Base-by-base conservation (phyloP, 106 monocot species). In the Chionographis japonica region DNA sequence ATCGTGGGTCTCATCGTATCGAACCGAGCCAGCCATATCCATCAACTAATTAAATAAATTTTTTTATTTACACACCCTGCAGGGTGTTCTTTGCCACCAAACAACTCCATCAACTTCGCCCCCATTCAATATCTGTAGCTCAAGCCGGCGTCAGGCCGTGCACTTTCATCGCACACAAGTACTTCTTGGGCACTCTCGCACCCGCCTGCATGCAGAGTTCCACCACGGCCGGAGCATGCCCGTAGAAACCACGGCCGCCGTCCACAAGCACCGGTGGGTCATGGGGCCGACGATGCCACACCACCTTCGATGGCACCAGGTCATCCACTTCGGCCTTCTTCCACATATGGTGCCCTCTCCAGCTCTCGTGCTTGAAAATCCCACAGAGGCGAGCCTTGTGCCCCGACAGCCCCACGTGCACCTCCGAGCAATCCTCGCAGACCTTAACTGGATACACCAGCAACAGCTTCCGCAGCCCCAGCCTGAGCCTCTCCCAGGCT, bases 161-260 rank as follows among this genome's bases (percentile, higher is more conserved):
- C 19, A 58, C 1, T 63, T 95, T 95, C 91, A 95, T 91, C 80
- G 82, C 73, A 62, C 76, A 89, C 40, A 67, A 78, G 60, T 95
- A 91, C 20, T 84, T 91, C 4, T 54, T 72, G 2, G 91, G 95
- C 50, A 91, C 84, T 53, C 68, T 71, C 5, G 88, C 95, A 19
- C 91, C 91, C n/a, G 86, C 91, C 68, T 86, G 86, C 38, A 74
- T 42, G 61, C 95, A 91, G 3, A 95, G 74, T 60, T 91, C 95
- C 2, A 95, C 84, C 13, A 95, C 91, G 4, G 91, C 91, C 3
- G 91, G 91, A 5, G 95, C 83, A 74, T 95, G 91, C n/a, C 95
- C 95, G 72, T 95, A 95, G 68, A 68, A 95, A 4, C 70, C 95
- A 27, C 88, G 76, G 1, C 91, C 89, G 3, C 62, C 36, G 40